These are phyloP conservation scores for Phialophora chinensis DNA, from an alignment of 2,329 filamentous ascomycete genomes.

Conservation along the genomic window DNA sequence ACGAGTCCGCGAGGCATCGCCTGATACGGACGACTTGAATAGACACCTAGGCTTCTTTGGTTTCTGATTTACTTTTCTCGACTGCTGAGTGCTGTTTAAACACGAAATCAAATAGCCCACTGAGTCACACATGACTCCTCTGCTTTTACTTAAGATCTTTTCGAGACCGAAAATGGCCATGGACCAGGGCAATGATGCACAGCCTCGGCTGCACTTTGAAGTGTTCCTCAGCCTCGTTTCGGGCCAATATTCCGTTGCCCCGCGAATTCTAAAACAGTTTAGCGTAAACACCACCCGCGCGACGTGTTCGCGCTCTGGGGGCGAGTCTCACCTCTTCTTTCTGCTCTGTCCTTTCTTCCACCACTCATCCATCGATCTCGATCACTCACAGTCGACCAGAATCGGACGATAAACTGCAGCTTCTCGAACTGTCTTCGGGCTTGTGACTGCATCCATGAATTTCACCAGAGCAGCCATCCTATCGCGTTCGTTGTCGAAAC, in stretches of 20 bases:
- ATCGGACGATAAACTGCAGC: constrained; percentile 15
- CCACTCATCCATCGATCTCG: constrained; percentile 6
- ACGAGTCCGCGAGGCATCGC: neutral
- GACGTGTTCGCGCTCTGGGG: neutral
- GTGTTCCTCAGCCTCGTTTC: constrained; percentile 2
- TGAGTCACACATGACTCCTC: no score
- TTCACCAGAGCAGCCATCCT: constrained; percentile 13
- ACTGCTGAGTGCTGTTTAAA: neutral
- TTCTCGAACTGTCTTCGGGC: constrained; percentile 23
- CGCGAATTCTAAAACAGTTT: neutral
- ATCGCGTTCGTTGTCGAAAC: constrained; percentile 14
- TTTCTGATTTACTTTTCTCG: neutral
- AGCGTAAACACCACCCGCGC: neutral
- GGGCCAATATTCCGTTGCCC: neutral
- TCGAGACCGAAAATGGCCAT: no score
- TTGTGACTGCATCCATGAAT: constrained; percentile 32
- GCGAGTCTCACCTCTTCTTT: constrained; percentile 3
- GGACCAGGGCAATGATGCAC: no score
- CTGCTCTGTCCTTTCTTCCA: constrained; percentile 23
- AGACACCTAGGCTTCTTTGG: neutral
- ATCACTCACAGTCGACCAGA: constrained; percentile 21
- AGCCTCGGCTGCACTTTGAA: no score
- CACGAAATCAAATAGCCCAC: neutral
- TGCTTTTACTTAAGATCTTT: no score
- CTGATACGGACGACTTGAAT: neutral